Evolutionary conservation across 2,329 filamentous ascomycete species (phyloP).

Genomic region (Claviceps citrina): DNA sequence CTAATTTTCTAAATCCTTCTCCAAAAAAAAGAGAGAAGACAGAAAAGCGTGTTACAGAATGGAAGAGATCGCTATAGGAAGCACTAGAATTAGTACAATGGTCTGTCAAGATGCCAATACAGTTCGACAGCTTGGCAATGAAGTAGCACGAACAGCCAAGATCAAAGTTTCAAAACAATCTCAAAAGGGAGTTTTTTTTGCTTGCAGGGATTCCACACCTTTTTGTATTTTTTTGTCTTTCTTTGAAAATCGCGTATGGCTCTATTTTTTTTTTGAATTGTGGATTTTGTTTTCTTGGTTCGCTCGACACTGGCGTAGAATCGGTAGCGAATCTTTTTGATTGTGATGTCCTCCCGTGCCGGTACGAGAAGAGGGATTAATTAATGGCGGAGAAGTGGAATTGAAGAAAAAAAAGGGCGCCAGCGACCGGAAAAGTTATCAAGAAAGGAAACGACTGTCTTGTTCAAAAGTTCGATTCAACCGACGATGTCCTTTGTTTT

Average conservation of each 20-base stretch:
- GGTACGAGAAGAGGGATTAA: conserved; percentile 5
- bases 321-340: background rate
- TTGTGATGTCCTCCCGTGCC: no score
- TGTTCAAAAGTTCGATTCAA: conserved; percentile 13
- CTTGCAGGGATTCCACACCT: background rate
- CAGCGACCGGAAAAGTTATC: conserved; percentile 33
- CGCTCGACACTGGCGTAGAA: background rate
- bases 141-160: background rate
- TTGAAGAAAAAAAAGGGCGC: conserved; percentile 34
- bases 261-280: background rate
- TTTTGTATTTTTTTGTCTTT: background rate
- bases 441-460: conserved; percentile 22
- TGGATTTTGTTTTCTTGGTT: background rate
- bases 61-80: background rate
- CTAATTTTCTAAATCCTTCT: background rate
- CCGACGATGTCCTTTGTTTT: background rate
- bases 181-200: background rate
- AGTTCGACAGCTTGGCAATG: background rate
- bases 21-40: background rate
- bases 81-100: background rate
- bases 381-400: conserved; percentile 16
- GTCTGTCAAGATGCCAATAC: background rate
- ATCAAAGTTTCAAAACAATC: background rate
- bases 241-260: no score
- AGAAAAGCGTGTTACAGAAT: background rate